phyloP scores from a whole-genome alignment of 345 rosid species.

The Brassica rapa region DNA sequence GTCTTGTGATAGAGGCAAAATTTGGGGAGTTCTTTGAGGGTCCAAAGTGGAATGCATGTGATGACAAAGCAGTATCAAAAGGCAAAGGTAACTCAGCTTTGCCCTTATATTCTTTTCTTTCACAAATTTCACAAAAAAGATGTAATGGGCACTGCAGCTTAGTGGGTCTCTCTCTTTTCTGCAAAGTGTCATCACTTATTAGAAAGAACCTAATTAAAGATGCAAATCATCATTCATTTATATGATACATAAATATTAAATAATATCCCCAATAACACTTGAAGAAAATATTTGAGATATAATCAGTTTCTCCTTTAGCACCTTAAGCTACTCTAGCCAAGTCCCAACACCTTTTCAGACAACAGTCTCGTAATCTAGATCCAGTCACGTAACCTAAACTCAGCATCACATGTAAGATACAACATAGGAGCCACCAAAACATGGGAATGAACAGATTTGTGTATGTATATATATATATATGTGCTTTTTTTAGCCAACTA shows the following conservation, averaged over 20 bases:
- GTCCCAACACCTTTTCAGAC: constrained; percentile 35
- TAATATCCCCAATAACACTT: constrained; percentile 20
- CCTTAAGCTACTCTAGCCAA: constrained; percentile 34
- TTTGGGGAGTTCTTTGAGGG: constrained; percentile 39
- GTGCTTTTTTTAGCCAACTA: not conserved
- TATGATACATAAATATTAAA: constrained; percentile 9
- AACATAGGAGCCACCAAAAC: constrained; percentile 28
- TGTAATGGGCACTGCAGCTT: constrained; percentile 45
- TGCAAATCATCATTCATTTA: constrained; percentile 42
- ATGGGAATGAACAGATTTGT: constrained; percentile 7
- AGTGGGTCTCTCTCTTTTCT: constrained; percentile 65
- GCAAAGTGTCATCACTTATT: constrained; percentile 46
- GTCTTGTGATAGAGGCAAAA: constrained; percentile 67
- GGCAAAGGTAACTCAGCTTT: constrained; percentile 83
- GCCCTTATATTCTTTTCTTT: constrained; percentile 46
- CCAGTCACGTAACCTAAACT: constrained; percentile 26
- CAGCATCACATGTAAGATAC: constrained; percentile 28
- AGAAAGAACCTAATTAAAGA: constrained; percentile 41
- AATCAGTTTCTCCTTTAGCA: constrained; percentile 17
- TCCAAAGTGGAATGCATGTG: constrained; percentile 98
- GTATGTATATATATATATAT: not conserved
- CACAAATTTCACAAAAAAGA: constrained; percentile 47
- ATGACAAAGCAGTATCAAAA: constrained; percentile 75
- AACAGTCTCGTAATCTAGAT: constrained; percentile 20
- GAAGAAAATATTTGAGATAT: constrained; percentile 21